Evolutionary conservation across 2,329 filamentous ascomycete species (phyloP).

Genomic region (Cladophialophora bantiana): DNA sequence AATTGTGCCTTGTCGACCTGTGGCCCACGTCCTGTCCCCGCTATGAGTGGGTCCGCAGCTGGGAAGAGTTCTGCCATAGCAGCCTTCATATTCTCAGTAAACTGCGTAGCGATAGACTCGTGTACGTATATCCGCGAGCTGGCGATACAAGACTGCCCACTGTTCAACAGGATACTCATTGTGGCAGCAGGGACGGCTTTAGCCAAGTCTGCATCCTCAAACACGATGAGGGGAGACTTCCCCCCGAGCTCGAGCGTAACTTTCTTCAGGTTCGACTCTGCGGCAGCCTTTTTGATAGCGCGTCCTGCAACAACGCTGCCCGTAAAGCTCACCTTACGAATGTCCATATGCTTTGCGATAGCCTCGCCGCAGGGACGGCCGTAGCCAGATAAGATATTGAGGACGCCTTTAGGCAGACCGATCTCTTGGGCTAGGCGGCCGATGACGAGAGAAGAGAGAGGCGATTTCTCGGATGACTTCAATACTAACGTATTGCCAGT

Average conservation of each 20-base stretch:
- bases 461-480: slow-evolving; percentile 56
- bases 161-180: slow-evolving; percentile 65
- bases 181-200: slow-evolving; percentile 57
- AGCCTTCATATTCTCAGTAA: slow-evolving; percentile 44
- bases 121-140: slow-evolving; percentile 64
- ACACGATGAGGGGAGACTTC: slow-evolving; percentile 47
- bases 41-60: slow-evolving; percentile 44
- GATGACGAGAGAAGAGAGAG: slow-evolving; percentile 47
- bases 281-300: slow-evolving; percentile 42
- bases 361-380: slow-evolving; percentile 62
- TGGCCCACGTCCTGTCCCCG: slow-evolving; percentile 64
- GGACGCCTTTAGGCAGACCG: slow-evolving; percentile 54
- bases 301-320: slow-evolving; percentile 43
- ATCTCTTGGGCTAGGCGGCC: slow-evolving; percentile 50
- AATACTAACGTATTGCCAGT: slow-evolving; percentile 55
- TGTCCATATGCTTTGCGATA: slow-evolving; percentile 45
- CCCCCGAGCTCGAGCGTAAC: slow-evolving; percentile 48
- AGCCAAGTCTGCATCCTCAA: slow-evolving; percentile 46
- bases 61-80: slow-evolving; percentile 54
- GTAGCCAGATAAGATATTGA: slow-evolving; percentile 48
- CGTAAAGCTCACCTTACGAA: slow-evolving; percentile 47
- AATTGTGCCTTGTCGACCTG: slow-evolving; percentile 71
- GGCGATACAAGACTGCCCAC: slow-evolving; percentile 61
- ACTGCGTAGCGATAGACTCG: slow-evolving; percentile 58
- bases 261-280: slow-evolving; percentile 46